Evolutionary conservation across 1,284 basidiomycete species (phyloP).

Genomic region (Rhodotorula mucilaginosa): DNA sequence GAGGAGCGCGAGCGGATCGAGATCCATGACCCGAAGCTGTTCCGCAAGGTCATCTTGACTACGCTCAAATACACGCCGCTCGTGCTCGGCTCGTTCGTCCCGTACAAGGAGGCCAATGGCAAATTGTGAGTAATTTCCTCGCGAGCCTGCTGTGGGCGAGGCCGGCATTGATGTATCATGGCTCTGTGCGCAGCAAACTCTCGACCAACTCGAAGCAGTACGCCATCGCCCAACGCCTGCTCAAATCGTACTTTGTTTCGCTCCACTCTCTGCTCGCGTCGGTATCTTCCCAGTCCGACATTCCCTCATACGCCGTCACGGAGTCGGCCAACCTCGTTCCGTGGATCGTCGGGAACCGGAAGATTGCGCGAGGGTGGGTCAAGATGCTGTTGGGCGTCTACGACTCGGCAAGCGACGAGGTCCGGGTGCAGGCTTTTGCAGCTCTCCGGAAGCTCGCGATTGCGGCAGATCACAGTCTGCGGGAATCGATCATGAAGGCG

Average conservation of each 20-base stretch:
- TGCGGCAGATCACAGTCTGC: conserved; percentile 73
- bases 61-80: conserved; percentile 87
- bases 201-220: conserved; percentile 49
- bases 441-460: conserved; percentile 78
- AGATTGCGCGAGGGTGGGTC: conserved; percentile 76
- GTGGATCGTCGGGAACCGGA: conserved; percentile 77
- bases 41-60: conserved; percentile 86
- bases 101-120: conserved; percentile 77
- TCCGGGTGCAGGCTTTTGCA: conserved; percentile 84
- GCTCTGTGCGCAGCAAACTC: conserved; percentile 40
- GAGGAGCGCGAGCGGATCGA: conserved; percentile 24
- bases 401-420: conserved; percentile 72
- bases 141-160: background rate
- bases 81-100: conserved; percentile 80
- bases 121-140: conserved; percentile 64
- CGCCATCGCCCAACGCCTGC: conserved; percentile 75
- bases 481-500: conserved; percentile 85
- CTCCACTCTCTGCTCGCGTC: conserved; percentile 74
- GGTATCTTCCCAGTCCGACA: conserved; percentile 57
- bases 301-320: conserved; percentile 67
- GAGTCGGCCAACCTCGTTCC: conserved; percentile 85
- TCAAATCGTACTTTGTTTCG: conserved; percentile 86
- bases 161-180: background rate
- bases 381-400: conserved; percentile 80
- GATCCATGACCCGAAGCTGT: conserved; percentile 56